These are phyloP conservation scores for Peronospora farinosa DNA, from an alignment of 352 stramenopile species.

Conservation along the genomic window DNA sequence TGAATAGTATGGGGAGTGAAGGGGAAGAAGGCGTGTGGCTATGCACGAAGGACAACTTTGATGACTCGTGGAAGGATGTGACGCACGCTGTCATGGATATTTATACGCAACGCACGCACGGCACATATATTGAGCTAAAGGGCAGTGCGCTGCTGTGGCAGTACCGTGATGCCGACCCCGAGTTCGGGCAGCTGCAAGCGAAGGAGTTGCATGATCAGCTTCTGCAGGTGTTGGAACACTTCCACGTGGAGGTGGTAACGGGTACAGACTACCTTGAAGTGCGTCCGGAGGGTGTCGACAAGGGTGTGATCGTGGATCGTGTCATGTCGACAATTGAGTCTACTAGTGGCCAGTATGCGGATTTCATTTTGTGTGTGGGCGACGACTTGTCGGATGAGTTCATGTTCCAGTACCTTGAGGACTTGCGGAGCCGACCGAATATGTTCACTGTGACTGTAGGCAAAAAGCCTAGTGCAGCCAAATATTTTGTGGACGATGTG, in stretches of 20 bases:
- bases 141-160: constrained; percentile 98
- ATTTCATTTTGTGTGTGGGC: constrained; percentile 96
- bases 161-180: constrained; percentile 97
- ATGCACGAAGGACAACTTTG: constrained; percentile 87
- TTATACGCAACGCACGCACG: constrained; percentile 97
- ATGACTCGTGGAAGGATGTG: constrained; percentile 96
- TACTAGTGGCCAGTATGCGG: constrained; percentile 68
- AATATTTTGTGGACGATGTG: constrained; percentile 97
- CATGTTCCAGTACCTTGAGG: constrained; percentile 92
- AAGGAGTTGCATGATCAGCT: constrained; percentile 98
- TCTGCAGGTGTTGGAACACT: constrained; percentile 91
- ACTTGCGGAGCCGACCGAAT: constrained; percentile 56
- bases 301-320: constrained; percentile 95
- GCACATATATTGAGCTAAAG: constrained; percentile 99
- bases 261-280: constrained; percentile 90
- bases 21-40: constrained; percentile 64
- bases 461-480: constrained; percentile 96
- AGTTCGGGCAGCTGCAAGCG: constrained; percentile 98
- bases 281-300: constrained; percentile 96
- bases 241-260: constrained; percentile 92
- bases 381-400: constrained; percentile 98
- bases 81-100: constrained; percentile 98
- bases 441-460: constrained; percentile 96
- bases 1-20: constrained; percentile 24
- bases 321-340: constrained; percentile 90